Evolutionary conservation across 2,329 filamentous ascomycete genomes (phyloP).

Genomic region (Fusarium vanettenii): DNA sequence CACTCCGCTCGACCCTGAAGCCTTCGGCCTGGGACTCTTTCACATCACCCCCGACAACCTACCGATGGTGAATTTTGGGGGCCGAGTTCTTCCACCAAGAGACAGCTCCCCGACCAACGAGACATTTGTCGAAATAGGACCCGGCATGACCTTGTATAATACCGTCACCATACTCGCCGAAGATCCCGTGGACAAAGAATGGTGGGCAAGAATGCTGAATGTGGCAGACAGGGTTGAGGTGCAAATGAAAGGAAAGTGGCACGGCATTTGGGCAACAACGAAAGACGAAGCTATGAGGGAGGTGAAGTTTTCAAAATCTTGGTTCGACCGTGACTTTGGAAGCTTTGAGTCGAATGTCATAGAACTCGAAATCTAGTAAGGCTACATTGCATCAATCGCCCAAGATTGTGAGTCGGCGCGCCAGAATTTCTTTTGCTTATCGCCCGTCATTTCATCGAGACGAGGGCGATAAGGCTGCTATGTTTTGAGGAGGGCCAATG

Average conservation of each 20-base stretch:
- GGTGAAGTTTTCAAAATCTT: neutral
- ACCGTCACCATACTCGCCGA: neutral
- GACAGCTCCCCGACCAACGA: neutral
- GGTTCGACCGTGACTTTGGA: neutral
- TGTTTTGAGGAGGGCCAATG: neutral
- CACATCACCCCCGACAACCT: neutral
- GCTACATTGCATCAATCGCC: neutral
- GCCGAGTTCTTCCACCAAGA: neutral
- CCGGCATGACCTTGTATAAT: neutral
- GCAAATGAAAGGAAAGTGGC: neutral
- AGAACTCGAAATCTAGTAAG: neutral
- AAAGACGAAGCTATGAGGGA: neutral
- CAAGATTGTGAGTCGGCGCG: neutral
- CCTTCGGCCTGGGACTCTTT: neutral
- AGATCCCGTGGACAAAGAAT: neutral
- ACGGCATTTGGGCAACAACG: neutral
- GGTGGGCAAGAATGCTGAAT: neutral
- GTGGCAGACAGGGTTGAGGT: neutral
- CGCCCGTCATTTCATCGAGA: neutral
- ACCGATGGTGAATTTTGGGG: neutral
- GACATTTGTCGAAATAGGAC: neutral
- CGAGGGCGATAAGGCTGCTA: neutral
- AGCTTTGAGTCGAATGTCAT: neutral
- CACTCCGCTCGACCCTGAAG: neutral
- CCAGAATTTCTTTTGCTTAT: neutral